These are phyloP conservation scores for Graphilbum fragrans DNA, from an alignment of 2,329 filamentous ascomycete species.

Conservation along the genomic window DNA sequence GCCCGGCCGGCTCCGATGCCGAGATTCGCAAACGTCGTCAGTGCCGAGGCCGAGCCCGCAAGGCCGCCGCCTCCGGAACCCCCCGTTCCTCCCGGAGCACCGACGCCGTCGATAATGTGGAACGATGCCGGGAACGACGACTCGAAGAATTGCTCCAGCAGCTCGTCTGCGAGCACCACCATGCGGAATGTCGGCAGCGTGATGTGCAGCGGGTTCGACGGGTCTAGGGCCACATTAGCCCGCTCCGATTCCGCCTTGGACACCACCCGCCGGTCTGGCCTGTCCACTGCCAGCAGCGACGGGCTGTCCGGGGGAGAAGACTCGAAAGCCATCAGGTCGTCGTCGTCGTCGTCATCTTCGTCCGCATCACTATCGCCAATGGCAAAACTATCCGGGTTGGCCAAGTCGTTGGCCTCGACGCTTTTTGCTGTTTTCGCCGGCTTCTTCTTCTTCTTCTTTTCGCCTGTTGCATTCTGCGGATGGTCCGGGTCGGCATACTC, in stretches of 20 bases:
- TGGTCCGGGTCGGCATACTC: conserved; percentile 95
- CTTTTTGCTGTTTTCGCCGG: background rate
- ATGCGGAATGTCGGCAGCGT: conserved; percentile 96
- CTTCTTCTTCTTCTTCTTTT: conserved; percentile 1
- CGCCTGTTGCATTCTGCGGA: conserved; percentile 41
- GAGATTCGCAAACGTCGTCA: conserved; percentile 20
- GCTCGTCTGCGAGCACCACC: conserved; percentile 92
- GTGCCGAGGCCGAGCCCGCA: conserved; percentile 29
- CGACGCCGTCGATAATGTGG: conserved; percentile 59
- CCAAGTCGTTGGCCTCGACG: conserved; percentile 16
- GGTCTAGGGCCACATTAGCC: conserved; percentile 79
- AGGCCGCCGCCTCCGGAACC: conserved; percentile 27
- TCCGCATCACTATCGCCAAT: conserved; percentile 64
- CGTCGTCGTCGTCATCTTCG: conserved; percentile 54
- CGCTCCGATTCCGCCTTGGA: conserved; percentile 60
- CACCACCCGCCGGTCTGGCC: conserved; percentile 14
- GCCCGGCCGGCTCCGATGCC: conserved; percentile 22
- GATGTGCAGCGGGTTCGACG: conserved; percentile 85
- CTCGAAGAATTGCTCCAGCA: conserved; percentile 95
- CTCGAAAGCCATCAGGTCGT: conserved; percentile 30
- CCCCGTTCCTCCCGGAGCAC: conserved; percentile 21
- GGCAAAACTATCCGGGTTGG: conserved; percentile 46
- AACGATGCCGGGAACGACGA: conserved; percentile 89
- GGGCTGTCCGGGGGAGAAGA: background rate
- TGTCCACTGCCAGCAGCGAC: no score